Base-by-base conservation (phyloP, 305 asterid species). In the Fraxinus greggii region DNA sequence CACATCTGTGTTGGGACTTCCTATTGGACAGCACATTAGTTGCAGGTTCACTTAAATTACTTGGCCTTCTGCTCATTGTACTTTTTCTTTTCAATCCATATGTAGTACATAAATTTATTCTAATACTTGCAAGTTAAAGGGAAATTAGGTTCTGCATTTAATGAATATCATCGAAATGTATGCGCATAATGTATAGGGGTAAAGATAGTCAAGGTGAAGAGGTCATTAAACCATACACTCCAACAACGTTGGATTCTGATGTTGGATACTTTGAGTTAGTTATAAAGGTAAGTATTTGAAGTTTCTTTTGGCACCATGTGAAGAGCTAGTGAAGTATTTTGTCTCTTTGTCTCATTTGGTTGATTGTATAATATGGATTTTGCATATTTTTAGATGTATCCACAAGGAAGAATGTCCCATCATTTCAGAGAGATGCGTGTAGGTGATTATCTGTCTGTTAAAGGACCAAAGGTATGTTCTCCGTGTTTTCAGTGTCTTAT, bases 361-460 rank as follows among this genome's bases (percentile, higher is more conserved):
- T 76, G 63, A 48, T 82, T 65, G 23, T 56, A 15, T 80, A 32
- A 51, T 65, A 5, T 69, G 76, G 32, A 9, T 83, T 81, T 84
- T 86, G 15, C 63, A 1, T 56, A 24, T 80, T 83, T 42, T 29
- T 86, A 94, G 98, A 95, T 95, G 99, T 95, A 95, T 88, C 99
- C 98, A 45, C 98, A 95, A 94, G 99, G 99, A 89, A 89, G 98
- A 89, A 95, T 94, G 99, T 95, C 99, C 72, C 98, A 94, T 84
- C 98, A 94, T 89, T 95, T 95, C 82, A 90, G 98, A 80, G 99
- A 95, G 80, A 88, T 95, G 97, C 89, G 86, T 7, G 99, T 85
- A 77, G 98, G 98, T 82, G 98, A 95, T 87, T 89, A 88, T 85
- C 32, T 95, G 91, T 87, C 92, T 23, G 99, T 95, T 73, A 95